These are phyloP conservation scores for Ustilago esculenta DNA, from an alignment of 1,284 basidiomycete species.

Conservation along the genomic window DNA sequence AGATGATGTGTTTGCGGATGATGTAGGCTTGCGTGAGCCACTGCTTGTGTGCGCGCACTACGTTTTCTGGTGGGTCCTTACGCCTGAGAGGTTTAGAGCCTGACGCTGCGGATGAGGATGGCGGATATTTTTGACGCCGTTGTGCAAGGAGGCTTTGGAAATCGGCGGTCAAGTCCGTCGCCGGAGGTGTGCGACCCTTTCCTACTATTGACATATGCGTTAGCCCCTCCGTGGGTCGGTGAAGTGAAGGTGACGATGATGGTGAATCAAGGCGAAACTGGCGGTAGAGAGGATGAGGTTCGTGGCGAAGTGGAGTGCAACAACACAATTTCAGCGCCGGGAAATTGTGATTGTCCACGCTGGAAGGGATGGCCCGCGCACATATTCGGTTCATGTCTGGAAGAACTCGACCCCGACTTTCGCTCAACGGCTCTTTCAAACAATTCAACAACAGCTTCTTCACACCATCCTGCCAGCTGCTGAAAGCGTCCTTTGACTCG, in stretches of 20 bases:
- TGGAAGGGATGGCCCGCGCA: constrained; percentile 21
- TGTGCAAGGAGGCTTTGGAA: constrained; percentile 36
- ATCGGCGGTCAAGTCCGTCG: constrained; percentile 35
- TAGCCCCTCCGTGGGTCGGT: too few species aligned
- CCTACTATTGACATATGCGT: constrained; percentile 12
- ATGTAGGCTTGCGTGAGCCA: constrained; percentile 48
- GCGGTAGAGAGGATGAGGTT: background rate
- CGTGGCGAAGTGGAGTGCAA: constrained; percentile 16
- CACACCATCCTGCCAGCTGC: background rate
- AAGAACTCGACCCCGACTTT: constrained; percentile 3
- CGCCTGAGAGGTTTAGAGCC: constrained; percentile 20
- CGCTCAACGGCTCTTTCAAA: background rate
- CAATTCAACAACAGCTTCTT: background rate
- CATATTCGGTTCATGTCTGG: background rate
- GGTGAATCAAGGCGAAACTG: background rate
- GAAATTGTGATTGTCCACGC: background rate
- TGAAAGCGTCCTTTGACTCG: too few species aligned
- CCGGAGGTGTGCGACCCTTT: constrained; percentile 23
- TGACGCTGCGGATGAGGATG: constrained; percentile 24
- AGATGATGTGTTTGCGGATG: constrained; percentile 46
- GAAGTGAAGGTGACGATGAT: constrained; percentile 2
- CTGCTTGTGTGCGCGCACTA: constrained; percentile 38
- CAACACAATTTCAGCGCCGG: background rate
- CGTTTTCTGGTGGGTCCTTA: constrained; percentile 38
- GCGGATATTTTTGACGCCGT: constrained; percentile 26